Percentiles rank a stretch among this genome's conserved stretches.
Conservation (phyloP, 1,284 basidiomycete genomes). For the Testicularia cyperi region DNA sequence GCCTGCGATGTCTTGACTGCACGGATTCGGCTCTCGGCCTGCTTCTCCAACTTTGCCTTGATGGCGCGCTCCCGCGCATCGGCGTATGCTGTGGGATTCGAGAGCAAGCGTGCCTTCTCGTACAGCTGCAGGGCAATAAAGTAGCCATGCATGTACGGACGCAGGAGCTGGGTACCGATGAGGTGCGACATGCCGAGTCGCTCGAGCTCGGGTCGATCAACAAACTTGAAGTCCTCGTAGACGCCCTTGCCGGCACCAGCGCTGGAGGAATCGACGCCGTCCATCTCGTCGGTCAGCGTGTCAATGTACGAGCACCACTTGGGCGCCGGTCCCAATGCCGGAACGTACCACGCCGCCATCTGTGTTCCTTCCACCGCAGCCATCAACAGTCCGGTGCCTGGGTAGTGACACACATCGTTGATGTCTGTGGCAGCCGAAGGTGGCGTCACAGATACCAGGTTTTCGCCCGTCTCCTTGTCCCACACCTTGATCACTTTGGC, state of each 20-base stretch:
- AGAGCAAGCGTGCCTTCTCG: constrained; percentile 89
- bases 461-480: constrained; percentile 74
- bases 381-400: constrained; percentile 55
- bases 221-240: constrained; percentile 98
- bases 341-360: constrained; percentile 70
- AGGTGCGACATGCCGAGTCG: constrained; percentile 78
- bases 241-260: constrained; percentile 61
- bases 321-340: constrained; percentile 92
- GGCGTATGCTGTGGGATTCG: constrained; percentile 91
- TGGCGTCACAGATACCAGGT: constrained; percentile 90
- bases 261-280: constrained; percentile 77
- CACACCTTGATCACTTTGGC: constrained; percentile 60
- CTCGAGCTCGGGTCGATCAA: constrained; percentile 82
- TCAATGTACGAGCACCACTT: constrained; percentile 97
- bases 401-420: constrained; percentile 56
- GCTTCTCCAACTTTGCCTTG: constrained; percentile 84
- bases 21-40: constrained; percentile 88
- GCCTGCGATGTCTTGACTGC: constrained; percentile 32
- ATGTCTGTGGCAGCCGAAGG: constrained; percentile 79
- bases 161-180: constrained; percentile 87
- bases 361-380: constrained; percentile 57
- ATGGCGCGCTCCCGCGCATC: constrained; percentile 88
- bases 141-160: constrained; percentile 99
- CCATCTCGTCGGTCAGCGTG: constrained; percentile 75
- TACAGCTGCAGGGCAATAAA: constrained; percentile 94